Conservation (phyloP, 2,329 filamentous ascomycete genomes). For the Chaetomium strumarium region DNA sequence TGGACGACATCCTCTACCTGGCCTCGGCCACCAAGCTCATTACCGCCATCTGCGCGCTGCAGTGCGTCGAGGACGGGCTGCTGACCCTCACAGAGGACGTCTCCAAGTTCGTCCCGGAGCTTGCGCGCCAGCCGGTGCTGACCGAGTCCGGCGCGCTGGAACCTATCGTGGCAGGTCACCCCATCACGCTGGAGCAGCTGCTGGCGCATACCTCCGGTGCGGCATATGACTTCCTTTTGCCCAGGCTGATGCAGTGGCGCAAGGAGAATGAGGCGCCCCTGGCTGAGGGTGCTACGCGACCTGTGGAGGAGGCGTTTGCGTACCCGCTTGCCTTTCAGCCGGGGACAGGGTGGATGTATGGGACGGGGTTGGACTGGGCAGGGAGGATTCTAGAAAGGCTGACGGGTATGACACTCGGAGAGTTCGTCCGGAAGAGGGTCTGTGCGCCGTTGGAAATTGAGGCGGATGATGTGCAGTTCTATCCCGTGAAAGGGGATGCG, state of each 20-base stretch:
- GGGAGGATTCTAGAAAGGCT: slow-evolving; percentile 39
- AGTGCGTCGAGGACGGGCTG: slow-evolving; percentile 35
- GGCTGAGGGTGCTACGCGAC: slow-evolving; percentile 18
- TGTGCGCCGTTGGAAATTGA: slow-evolving; percentile 27
- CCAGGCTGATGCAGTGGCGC: slow-evolving; percentile 36
- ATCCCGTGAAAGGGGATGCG: slow-evolving; percentile 15
- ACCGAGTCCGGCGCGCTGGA: slow-evolving; percentile 34
- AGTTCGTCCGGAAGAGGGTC: slow-evolving; percentile 22
- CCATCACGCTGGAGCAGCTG: slow-evolving; percentile 42
- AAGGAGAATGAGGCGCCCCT: slow-evolving; percentile 25
- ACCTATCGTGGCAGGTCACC: slow-evolving; percentile 21
- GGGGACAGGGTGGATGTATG: slow-evolving; percentile 45
- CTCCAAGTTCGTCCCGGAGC: slow-evolving; percentile 39
- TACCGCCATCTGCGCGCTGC: slow-evolving; percentile 34
- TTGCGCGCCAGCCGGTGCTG: slow-evolving; percentile 43
- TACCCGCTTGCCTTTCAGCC: slow-evolving; percentile 40
- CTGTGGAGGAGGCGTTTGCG: slow-evolving; percentile 39
- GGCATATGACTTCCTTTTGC: slow-evolving; percentile 38
- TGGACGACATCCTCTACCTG: slow-evolving; percentile 33
- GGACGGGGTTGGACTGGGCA: slow-evolving; percentile 42
- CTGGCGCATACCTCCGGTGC: slow-evolving; percentile 46
- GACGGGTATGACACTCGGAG: slow-evolving; percentile 35
- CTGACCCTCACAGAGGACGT: slow-evolving; percentile 38
- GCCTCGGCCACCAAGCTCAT: slow-evolving; percentile 40
- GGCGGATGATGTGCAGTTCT: slow-evolving; percentile 29